Conservation (phyloP, 139 green algal genomes). For the Closterium sp. region DNA sequence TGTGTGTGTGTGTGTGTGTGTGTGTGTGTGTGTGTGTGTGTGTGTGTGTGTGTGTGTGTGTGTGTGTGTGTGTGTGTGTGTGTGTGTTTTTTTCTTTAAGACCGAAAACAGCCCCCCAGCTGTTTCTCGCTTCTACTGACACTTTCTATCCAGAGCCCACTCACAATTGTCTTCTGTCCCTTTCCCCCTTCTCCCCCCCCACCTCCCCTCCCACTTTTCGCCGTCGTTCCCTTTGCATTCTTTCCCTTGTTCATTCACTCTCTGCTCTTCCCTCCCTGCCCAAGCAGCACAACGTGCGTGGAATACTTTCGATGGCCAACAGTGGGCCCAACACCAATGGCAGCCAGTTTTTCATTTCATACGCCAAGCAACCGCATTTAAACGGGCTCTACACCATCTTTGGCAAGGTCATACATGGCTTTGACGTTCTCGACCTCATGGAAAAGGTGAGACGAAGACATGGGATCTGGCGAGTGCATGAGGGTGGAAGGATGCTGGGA, state of each 20-base stretch:
- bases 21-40: not conserved
- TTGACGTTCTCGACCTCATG: slow-evolving; percentile 92
- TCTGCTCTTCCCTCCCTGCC: not conserved
- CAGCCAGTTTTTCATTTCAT: slow-evolving; percentile 97
- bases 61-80: not conserved
- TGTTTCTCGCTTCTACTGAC: no score
- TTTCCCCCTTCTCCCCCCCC: no score
- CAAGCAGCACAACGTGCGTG: slow-evolving; percentile 58
- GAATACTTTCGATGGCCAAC: slow-evolving; percentile 97
- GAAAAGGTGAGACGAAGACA: slow-evolving; percentile 70
- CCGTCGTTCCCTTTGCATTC: not conserved
- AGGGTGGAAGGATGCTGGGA: not conserved
- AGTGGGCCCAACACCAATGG: slow-evolving; percentile 69
- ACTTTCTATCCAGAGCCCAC: no score
- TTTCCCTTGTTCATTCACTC: not conserved
- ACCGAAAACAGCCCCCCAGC: no score
- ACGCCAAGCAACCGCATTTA: slow-evolving; percentile 87
- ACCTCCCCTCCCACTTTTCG: no score
- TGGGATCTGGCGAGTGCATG: not conserved
- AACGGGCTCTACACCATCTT: slow-evolving; percentile 88
- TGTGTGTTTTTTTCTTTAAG: not conserved
- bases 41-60: not conserved
- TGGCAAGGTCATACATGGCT: slow-evolving; percentile 90
- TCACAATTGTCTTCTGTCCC: no score
- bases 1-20: not conserved